phyloP scores from a whole-genome alignment of 352 stramenopile species.

The Globisporangium sylvaticum region DNA sequence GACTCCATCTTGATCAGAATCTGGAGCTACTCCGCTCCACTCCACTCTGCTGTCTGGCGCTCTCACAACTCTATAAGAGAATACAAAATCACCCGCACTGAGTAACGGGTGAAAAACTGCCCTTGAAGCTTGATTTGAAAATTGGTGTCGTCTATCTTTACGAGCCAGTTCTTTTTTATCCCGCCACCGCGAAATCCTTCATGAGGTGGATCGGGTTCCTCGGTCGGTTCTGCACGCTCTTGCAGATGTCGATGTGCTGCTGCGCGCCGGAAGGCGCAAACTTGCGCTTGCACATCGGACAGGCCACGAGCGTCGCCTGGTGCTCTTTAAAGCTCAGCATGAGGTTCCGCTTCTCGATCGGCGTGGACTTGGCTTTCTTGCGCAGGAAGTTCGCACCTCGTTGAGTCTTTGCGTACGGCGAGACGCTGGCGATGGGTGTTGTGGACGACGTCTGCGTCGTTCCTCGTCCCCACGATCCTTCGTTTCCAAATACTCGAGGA shows the following conservation, averaged over 20 bases:
- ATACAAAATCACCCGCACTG: neutral
- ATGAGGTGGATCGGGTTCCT: constrained; percentile 69
- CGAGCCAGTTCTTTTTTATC: constrained; percentile 22
- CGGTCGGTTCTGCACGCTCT: constrained; percentile 73
- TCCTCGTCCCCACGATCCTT: constrained; percentile 71
- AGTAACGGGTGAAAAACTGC: neutral
- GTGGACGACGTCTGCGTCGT: constrained; percentile 13
- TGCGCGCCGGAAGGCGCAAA: constrained; percentile 80
- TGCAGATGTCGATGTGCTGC: constrained; percentile 86
- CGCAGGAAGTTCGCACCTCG: neutral
- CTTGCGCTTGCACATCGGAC: constrained; percentile 72
- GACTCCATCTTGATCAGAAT: neutral
- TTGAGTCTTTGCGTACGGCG: neutral
- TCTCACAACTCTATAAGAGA: neutral
- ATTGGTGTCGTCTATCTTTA: constrained; percentile 2
- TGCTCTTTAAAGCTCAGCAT: constrained; percentile 73
- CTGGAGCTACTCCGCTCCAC: neutral
- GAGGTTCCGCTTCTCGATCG: constrained; percentile 46
- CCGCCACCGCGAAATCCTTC: constrained; percentile 61
- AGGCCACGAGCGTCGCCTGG: constrained; percentile 76
- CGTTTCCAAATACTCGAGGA: constrained; percentile 70
- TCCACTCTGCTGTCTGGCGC: neutral
- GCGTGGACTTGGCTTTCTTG: constrained; percentile 24
- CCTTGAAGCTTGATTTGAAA: neutral
- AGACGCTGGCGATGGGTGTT: neutral